Percentiles rank a stretch among this genome's conserved stretches.
These are phyloP conservation scores for Trifolium pratense DNA, from an alignment of 306 rosid species.

Conservation along the genomic window DNA sequence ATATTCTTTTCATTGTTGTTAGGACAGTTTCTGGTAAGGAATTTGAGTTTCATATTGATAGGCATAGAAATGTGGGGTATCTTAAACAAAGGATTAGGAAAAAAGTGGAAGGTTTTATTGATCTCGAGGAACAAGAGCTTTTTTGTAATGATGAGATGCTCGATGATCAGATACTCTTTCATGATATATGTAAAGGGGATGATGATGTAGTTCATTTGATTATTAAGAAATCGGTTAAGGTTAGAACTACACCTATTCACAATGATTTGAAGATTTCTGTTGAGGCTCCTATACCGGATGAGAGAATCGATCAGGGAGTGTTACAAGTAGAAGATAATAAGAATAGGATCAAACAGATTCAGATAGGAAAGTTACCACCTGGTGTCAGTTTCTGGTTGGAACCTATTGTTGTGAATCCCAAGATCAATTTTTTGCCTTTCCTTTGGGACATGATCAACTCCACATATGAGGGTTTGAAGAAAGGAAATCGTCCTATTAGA, in stretches of 20 bases:
- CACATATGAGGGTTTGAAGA: conserved; percentile 54
- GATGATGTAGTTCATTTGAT: conserved; percentile 60
- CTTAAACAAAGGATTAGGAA: conserved; percentile 58
- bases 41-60: conserved; percentile 54
- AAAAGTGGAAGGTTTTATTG: conserved; percentile 50
- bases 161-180: conserved; percentile 56
- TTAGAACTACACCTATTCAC: conserved; percentile 47
- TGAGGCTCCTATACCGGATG: conserved; percentile 43
- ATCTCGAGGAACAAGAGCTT: conserved; percentile 64
- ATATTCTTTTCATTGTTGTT: conserved; percentile 59
- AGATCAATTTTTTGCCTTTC: conserved; percentile 45
- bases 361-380: conserved; percentile 41
- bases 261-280: conserved; percentile 60
- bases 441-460: conserved; percentile 52
- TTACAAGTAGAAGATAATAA: conserved; percentile 33
- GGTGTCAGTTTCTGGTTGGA: conserved; percentile 50
- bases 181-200: conserved; percentile 55
- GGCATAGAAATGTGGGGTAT: conserved; percentile 61
- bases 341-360: conserved; percentile 18
- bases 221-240: conserved; percentile 60
- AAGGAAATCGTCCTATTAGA: conserved; percentile 51
- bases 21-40: conserved; percentile 61
- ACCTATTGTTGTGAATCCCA: conserved; percentile 50
- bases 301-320: conserved; percentile 8
- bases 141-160: conserved; percentile 67